A percentile compares a stretch with the other conserved stretches of the same genome.
These are phyloP conservation scores for Hymenoscyphus fructigenus DNA, from an alignment of 2,329 filamentous ascomycete species.

Conservation along the genomic window DNA sequence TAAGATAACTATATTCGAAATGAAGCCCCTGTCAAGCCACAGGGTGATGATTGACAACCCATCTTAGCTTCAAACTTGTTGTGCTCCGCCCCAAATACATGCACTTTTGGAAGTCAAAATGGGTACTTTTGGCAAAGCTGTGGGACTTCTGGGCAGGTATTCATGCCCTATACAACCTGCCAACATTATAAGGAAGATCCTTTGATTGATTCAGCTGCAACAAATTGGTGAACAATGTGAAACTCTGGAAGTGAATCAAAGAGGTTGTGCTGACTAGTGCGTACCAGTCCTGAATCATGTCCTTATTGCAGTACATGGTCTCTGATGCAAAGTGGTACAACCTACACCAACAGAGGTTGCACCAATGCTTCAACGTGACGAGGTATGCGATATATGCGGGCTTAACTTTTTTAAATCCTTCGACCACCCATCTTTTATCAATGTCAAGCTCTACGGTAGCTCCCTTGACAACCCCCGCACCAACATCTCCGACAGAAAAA, in stretches of 20 bases:
- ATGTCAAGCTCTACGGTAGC: background rate
- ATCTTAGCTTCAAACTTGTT: background rate
- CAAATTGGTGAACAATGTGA: background rate
- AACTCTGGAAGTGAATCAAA: background rate
- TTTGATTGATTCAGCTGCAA: background rate
- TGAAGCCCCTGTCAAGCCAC: no score
- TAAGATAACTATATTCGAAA: no score
- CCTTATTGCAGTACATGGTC: background rate
- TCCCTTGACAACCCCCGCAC: background rate
- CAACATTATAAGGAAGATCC: no score
- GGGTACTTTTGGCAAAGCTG: background rate
- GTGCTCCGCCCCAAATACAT: background rate
- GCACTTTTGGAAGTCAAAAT: background rate
- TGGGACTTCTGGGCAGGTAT: background rate
- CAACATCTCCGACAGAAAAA: background rate
- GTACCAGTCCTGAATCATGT: background rate
- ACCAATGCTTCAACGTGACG: no score
- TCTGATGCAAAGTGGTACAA: no score
- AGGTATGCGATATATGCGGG: background rate
- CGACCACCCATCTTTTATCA: no score
- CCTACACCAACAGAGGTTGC: no score
- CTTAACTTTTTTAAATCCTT: no score
- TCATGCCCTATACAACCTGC: background rate
- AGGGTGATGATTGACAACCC: no score
- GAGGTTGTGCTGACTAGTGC: background rate